Base-by-base conservation (phyloP, 2,329 filamentous ascomycete genomes). In the Dothistroma septosporum region DNA sequence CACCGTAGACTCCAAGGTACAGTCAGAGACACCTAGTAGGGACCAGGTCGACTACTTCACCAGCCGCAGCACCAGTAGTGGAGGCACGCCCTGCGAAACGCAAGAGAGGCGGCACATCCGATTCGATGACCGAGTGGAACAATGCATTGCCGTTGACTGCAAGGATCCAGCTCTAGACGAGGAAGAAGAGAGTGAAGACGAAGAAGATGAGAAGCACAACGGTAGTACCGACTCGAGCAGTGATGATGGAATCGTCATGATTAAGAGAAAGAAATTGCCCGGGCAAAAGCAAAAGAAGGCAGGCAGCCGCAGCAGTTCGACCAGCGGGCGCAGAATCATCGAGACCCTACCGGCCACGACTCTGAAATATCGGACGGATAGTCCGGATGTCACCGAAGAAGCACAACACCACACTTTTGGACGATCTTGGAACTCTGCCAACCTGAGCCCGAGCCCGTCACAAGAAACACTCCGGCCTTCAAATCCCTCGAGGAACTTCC, bases 41-140 rank as follows among this genome's bases (percentile, higher is more conserved):
- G 86, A 86, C 59, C 85, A 84, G 53, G 83, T 83, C 65, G 82
- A 87, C 55, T 82, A 85, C 86, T 37, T 91, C 88, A 72, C 72
- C 22, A 73, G 70, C 52, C 82, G 85, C 8, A 72, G 64, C 56
- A 89, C 89, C 0, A 96, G 92, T 0, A 89, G 88, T 69, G 80
- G 75, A 81, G 87, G 72, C 76, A 91, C 84, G 2, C 84, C 85
- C 5, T 80, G 61, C 77, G 85, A 78, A 53, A 70, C 73, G 7
- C 76, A 84, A 8, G 87, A 89, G 69, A 84, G 86, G 70, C 92
- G 87, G 62, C 93, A 96, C 73, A 97, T 99, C 66, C 91, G 96
- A 71, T 99, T 99, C 75, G 94, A 97, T 72, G 90, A 97, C 72
- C 90, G 93, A 76, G 94, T 99, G 2, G 88, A 92, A 73, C 93